Percentiles rank a stretch among this genome's conserved stretches.
Evolutionary conservation across 441 rosid species (phyloP).

Genomic region (Viola pubescens): DNA sequence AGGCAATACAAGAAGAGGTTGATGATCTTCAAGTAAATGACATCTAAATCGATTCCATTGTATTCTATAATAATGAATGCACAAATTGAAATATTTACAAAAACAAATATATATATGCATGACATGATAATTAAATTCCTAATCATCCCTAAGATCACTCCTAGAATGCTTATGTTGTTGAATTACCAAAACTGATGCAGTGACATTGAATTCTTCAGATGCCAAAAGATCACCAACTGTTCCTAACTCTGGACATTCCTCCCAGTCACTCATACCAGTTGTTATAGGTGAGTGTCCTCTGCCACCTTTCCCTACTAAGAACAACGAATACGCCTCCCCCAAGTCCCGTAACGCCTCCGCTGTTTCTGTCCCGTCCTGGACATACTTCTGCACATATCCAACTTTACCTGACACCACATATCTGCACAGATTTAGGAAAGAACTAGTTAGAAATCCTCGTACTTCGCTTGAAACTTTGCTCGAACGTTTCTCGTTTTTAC

Average conservation of each 20-base stretch:
- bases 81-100: too few species aligned
- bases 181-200: slow-evolving; percentile 58
- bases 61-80: too few species aligned
- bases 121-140: neutral
- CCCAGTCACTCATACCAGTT: slow-evolving; percentile 70
- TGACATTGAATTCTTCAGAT: slow-evolving; percentile 48
- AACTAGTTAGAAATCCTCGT: neutral
- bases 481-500: neutral
- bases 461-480: neutral
- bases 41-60: too few species aligned
- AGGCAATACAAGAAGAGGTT: too few species aligned
- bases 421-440: slow-evolving; percentile 21
- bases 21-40: too few species aligned
- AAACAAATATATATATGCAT: too few species aligned
- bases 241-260: slow-evolving; percentile 81
- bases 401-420: slow-evolving; percentile 49
- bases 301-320: slow-evolving; percentile 65
- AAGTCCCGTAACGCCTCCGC: slow-evolving; percentile 37
- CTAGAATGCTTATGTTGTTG: slow-evolving; percentile 45
- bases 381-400: slow-evolving; percentile 50
- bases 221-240: slow-evolving; percentile 64
- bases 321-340: slow-evolving; percentile 45
- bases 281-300: slow-evolving; percentile 44
- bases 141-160: slow-evolving; percentile 16
- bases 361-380: slow-evolving; percentile 41